Conservation (phyloP, 768 basidiomycete genomes). For the Floccularia luteovirens region DNA sequence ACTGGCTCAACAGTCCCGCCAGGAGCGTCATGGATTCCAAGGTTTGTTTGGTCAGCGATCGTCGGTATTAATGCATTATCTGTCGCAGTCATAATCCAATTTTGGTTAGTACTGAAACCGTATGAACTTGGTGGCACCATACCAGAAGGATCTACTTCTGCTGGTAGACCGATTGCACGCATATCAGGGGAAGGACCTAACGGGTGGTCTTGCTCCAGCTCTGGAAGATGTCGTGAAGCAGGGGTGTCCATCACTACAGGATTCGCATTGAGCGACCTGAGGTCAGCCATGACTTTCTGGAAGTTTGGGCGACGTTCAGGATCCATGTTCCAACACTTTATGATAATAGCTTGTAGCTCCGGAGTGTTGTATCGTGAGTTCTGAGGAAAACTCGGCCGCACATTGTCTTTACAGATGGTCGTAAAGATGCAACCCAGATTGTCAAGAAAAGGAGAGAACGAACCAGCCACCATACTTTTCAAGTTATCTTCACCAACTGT, state of each 20-base stretch:
- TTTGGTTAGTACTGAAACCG: no score
- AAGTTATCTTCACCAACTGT: constrained; percentile 44
- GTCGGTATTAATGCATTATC: no score
- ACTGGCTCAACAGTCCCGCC: no score
- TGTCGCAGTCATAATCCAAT: no score
- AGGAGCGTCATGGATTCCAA: no score
- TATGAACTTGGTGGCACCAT: no score
- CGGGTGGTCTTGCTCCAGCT: constrained; percentile 11
- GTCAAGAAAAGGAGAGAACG: constrained; percentile 9
- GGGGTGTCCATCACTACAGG: constrained; percentile 18
- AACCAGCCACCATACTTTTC: constrained; percentile 43
- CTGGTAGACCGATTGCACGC: constrained; percentile 17
- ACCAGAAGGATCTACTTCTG: constrained; percentile 8
- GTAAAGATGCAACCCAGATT: constrained; percentile 6
- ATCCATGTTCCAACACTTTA: constrained; percentile 48
- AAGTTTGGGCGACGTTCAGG: constrained; percentile 49
- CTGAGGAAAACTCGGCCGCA: constrained; percentile 42
- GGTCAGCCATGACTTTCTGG: constrained; percentile 33
- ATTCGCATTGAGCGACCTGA: constrained; percentile 36
- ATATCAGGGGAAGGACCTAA: constrained; percentile 23
- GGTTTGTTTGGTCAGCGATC: no score
- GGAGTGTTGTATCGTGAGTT: constrained; percentile 29
- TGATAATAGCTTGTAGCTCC: constrained; percentile 37
- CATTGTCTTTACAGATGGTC: constrained; percentile 33
- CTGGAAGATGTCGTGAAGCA: constrained; percentile 5